Base-by-base conservation (phyloP, 2,329 filamentous ascomycete species). In the Fusarium paranaense region DNA sequence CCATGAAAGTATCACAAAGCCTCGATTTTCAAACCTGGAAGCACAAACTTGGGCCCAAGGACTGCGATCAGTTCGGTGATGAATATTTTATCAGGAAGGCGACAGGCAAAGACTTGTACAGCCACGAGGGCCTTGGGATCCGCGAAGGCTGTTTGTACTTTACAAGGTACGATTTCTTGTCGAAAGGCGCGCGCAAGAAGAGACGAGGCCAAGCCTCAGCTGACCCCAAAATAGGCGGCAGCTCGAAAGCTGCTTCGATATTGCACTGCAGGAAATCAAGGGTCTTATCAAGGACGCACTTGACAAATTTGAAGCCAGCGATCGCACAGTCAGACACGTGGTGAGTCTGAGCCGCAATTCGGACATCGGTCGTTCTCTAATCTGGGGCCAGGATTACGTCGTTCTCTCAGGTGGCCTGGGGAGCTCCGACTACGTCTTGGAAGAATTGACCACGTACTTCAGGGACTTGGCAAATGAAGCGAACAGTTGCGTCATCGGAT, bases 391-490 rank as follows among this genome's bases (percentile, higher is more conserved):
- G 47, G 2, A 52, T 20, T 5, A 7, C 16, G 2, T 52, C 47
- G 18, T 52, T 52, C 47, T 52, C 27, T 52, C 47, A 32, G 47
- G 47, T 8, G 25, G 25, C 25, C 27, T 52, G 9, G 47, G 25
- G 18, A 13, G 16, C 16, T 52, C 47, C 47, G 27, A 32, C 16
- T 52, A 52, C 47, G 47, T 32, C 16, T 52, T 30, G 18, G 13
- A n/a, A 5, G 16, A 32, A 52, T 32, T 52, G 47, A 20, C 25
- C 10, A 20, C 25, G 18, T n/a, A 5, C 47, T 32, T 52, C 5
- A n/a, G 4, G 3, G 3, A 0, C 0, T 32, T 52, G 5, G 47
- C 5, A 52, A 52, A 14, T 0, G 16, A 27, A 13, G 18, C 52
- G 52, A 22, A 37, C 3, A 57, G 32, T 57, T 37, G 30, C 54